These are phyloP conservation scores for Starmerella vaccinii DNA, from an alignment of 805 yeast genomes.

Conservation along the genomic window DNA sequence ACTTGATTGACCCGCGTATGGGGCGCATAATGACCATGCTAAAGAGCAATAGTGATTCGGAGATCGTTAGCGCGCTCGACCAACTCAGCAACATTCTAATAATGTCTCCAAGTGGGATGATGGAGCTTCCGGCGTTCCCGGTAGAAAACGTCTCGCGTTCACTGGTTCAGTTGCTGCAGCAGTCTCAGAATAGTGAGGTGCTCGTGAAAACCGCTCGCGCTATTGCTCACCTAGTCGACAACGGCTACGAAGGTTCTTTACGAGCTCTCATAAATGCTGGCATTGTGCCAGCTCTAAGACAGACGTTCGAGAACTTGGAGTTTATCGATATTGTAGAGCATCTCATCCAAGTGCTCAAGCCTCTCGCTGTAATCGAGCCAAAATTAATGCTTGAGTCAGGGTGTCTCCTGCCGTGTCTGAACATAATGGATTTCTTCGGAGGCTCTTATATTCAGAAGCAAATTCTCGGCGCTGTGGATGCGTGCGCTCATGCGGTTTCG, in stretches of 20 bases:
- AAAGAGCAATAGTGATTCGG: constrained; percentile 9
- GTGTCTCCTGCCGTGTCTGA: constrained; percentile 55
- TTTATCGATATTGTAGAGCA: constrained; percentile 91
- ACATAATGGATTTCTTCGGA: constrained; percentile 77
- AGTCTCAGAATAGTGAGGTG: constrained; percentile 55
- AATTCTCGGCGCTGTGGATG: constrained; percentile 62
- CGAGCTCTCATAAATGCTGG: constrained; percentile 53
- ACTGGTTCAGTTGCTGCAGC: constrained; percentile 48
- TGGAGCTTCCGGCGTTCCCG: constrained; percentile 38
- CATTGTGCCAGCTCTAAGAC: constrained; percentile 54
- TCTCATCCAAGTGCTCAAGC: constrained; percentile 41
- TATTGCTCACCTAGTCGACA: constrained; percentile 68
- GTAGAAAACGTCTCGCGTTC: constrained; percentile 44
- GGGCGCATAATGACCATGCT: constrained; percentile 24
- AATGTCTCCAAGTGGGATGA: constrained; percentile 28
- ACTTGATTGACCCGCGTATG: constrained; percentile 16
- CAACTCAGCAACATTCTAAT: constrained; percentile 31
- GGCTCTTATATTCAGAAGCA: constrained; percentile 81
- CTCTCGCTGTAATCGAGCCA: constrained; percentile 31
- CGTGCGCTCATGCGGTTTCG: constrained; percentile 47
- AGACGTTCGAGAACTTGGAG: constrained; percentile 59
- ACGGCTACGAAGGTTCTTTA: constrained; percentile 49
- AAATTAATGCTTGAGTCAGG: constrained; percentile 39
- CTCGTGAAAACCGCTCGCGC: constrained; percentile 78
- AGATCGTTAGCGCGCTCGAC: constrained; percentile 28